phyloP scores from a whole-genome alignment of 2,329 filamentous ascomycete genomes.

The Penicillium sp. region DNA sequence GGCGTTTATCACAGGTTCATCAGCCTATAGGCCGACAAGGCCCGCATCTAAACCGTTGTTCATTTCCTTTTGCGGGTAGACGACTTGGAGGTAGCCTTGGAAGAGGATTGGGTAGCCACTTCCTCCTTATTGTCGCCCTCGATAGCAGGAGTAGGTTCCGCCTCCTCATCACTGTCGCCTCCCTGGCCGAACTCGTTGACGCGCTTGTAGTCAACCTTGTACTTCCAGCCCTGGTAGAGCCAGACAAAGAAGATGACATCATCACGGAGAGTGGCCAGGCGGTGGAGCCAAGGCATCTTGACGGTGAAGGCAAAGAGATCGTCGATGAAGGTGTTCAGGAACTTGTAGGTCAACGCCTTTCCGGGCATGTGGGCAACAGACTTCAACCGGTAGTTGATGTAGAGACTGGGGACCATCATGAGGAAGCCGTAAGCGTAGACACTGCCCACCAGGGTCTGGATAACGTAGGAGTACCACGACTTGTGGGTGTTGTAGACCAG shows the following conservation, averaged over 20 bases:
- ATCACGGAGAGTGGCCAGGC: slow-evolving; percentile 86
- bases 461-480: slow-evolving; percentile 96
- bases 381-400: slow-evolving; percentile 98
- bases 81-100: slow-evolving; percentile 27
- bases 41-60: slow-evolving; percentile 1
- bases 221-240: slow-evolving; percentile 89
- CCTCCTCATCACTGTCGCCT: slow-evolving; percentile 74
- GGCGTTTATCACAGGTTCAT: background rate
- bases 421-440: slow-evolving; percentile 98
- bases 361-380: slow-evolving; percentile 92
- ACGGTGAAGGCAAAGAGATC: slow-evolving; percentile 98
- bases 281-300: slow-evolving; percentile 95
- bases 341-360: slow-evolving; percentile 97
- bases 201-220: slow-evolving; percentile 84
- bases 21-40: background rate
- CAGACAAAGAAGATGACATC: slow-evolving; percentile 99
- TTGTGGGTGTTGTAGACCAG: slow-evolving; percentile 93
- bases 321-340: slow-evolving; percentile 98
- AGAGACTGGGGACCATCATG: slow-evolving; percentile 97
- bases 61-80: slow-evolving; percentile 38
- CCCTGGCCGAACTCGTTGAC: slow-evolving; percentile 99
- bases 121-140: slow-evolving; percentile 23
- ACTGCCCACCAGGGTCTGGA: slow-evolving; percentile 88
- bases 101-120: slow-evolving; percentile 27
- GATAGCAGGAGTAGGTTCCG: slow-evolving; percentile 38